Evolutionary conservation across 202 grass and related monocot species (phyloP).

Genomic region (Miscanthus sacchariflorus): DNA sequence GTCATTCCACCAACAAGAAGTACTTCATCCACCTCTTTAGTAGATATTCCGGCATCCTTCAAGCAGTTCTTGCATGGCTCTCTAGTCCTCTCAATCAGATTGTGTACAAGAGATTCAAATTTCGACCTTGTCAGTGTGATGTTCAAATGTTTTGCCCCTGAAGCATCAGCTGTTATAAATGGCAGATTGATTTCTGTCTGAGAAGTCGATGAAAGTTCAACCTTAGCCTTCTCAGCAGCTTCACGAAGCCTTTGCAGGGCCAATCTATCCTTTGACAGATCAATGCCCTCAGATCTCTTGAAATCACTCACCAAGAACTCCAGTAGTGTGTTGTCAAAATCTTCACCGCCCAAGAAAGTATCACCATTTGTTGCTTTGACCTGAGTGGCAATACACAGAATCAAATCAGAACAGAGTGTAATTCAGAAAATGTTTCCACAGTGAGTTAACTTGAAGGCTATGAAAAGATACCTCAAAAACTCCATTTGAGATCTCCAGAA

Average conservation of each 20-base stretch:
- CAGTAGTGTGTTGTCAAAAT: slow-evolving; percentile 44
- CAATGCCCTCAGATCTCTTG: slow-evolving; percentile 31
- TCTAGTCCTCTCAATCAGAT: slow-evolving; percentile 80
- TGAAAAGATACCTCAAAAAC: slow-evolving; percentile 38
- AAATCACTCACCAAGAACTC: slow-evolving; percentile 40
- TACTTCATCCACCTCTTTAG: slow-evolving; percentile 91
- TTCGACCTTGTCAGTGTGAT: slow-evolving; percentile 45
- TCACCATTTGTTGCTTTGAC: slow-evolving; percentile 44
- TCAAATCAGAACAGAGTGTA: not conserved
- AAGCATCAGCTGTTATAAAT: slow-evolving; percentile 44
- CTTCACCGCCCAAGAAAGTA: slow-evolving; percentile 43
- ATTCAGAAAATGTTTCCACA: not conserved
- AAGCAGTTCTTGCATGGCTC: slow-evolving; percentile 92
- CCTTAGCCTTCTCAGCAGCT: slow-evolving; percentile 49
- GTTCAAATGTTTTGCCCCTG: slow-evolving; percentile 41
- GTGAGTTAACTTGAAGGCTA: not conserved
- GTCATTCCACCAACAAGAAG: slow-evolving; percentile 99
- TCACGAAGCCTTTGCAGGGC: slow-evolving; percentile 41
- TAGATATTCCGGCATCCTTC: slow-evolving; percentile 81
- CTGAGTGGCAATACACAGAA: slow-evolving; percentile 10
- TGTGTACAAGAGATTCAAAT: slow-evolving; percentile 36
- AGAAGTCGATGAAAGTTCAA: slow-evolving; percentile 38
- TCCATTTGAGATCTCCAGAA: slow-evolving; percentile 54
- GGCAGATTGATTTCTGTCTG: slow-evolving; percentile 43
- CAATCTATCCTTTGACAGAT: slow-evolving; percentile 42